A percentile compares a stretch with the other conserved stretches of the same genome.
These are phyloP conservation scores for Clonostachys sp. DNA, from an alignment of 2,329 filamentous ascomycete species.

Conservation along the genomic window DNA sequence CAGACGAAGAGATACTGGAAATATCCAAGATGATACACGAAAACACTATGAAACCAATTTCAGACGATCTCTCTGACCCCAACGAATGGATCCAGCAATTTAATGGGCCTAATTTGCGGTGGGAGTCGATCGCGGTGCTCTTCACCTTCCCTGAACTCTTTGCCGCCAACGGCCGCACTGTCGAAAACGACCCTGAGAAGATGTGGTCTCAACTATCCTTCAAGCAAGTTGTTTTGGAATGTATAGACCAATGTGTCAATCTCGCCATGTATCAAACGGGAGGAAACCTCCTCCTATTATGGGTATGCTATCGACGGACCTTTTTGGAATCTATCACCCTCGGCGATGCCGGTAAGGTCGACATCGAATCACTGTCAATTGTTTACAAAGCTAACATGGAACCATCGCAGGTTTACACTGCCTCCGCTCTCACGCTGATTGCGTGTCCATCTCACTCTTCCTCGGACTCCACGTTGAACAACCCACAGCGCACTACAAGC, in stretches of 20 bases:
- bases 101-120: neutral
- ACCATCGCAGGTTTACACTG: conserved; percentile 14
- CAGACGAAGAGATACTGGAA: neutral
- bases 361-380: neutral
- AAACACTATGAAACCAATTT: neutral
- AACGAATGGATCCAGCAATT: neutral
- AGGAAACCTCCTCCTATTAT: neutral
- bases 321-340: neutral
- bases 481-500: conserved; percentile 9
- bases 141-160: neutral
- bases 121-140: neutral
- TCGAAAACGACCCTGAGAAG: neutral
- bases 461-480: conserved; percentile 17
- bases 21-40: neutral
- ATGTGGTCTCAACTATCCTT: neutral
- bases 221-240: neutral
- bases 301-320: neutral
- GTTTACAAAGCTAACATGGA: too few species aligned
- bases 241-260: neutral
- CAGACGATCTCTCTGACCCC: neutral
- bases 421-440: conserved; percentile 25
- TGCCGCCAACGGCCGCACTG: neutral
- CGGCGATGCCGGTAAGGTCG: neutral
- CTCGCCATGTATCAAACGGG: neutral
- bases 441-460: conserved; percentile 17